Evolutionary conservation across 73 alveolate species (phyloP), one percentile per base, ranked within the genome.

Genomic region (Effrenium voratum): DNA sequence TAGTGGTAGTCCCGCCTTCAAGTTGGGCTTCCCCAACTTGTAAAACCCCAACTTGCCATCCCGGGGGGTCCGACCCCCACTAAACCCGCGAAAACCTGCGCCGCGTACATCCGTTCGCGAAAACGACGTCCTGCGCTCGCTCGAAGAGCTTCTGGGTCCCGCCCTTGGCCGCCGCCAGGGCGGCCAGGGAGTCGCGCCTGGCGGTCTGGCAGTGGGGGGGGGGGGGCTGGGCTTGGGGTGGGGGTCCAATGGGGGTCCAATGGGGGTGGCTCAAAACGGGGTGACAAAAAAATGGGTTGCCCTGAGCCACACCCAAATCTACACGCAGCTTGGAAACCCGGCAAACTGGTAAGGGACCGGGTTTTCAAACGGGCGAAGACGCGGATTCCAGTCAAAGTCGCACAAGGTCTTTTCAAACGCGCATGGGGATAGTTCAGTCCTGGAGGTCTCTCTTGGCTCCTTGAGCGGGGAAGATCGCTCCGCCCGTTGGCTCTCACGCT

Each of bases 111-210:
- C 1, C 73, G 73, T 1, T 26, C 73, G 22, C 73, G 73, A 59
- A 59, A 59, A 2, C 36, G 73, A 0, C 36, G 80, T 30, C 97
- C 97, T 90, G 97, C 77, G 87, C 97, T 8, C 97, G 97, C 97
- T 70, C 97, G 73, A 90, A 57, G 97, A 90, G 76, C 75, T 90
- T 90, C 80, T 90, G 97, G n/a, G 97, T 90, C 97, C 97, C 97
- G 44, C 83, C 97, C 68, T 90, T 90, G 97, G 97, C 97, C 88
- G 97, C 97, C 55, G 66, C 97, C 34, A 90, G 87, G 40, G 97
- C 97, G 75, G 97, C 97, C 13, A 90, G 83, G 97, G 97, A 90
- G 55, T 90, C 97, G 47, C 97, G 97, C 97, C 97, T 90, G 32
- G 44, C n/a, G n/a, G n/a, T n/a, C n/a, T n/a, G n/a, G n/a, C n/a